Percentiles rank a stretch among this genome's conserved stretches.
These are phyloP conservation scores for Paxillus rubicundulus DNA, from an alignment of 768 basidiomycete genomes.

Conservation along the genomic window DNA sequence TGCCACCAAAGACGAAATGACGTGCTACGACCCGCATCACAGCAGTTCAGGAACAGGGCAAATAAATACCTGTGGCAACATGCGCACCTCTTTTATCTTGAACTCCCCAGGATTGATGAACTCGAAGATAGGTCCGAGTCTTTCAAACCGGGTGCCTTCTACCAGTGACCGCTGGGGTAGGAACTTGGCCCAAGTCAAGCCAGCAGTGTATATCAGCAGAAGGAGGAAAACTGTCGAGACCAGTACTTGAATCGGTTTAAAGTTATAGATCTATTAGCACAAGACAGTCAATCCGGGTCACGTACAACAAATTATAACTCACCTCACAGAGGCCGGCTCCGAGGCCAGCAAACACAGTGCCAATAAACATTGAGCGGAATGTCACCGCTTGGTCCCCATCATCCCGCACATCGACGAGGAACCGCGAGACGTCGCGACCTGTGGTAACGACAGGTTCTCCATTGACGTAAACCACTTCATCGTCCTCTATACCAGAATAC, in stretches of 20 bases:
- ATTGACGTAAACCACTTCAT: background rate
- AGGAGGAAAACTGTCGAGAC: constrained; percentile 59
- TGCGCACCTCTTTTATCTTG: constrained; percentile 52
- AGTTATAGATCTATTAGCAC: constrained; percentile 48
- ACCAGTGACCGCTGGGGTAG: constrained; percentile 43
- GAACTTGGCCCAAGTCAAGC: constrained; percentile 48
- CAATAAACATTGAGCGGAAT: constrained; percentile 54
- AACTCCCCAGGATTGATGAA: constrained; percentile 61
- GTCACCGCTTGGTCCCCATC: constrained; percentile 56
- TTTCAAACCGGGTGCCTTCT: constrained; percentile 42
- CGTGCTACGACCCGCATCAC: constrained; percentile 41
- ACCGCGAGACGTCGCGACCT: constrained; percentile 52
- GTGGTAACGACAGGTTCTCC: constrained; percentile 5
- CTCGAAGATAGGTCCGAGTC: constrained; percentile 39
- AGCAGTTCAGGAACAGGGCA: background rate
- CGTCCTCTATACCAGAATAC: background rate
- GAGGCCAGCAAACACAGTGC: constrained; percentile 54
- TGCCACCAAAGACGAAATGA: constrained; percentile 53
- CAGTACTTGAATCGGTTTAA: constrained; percentile 52
- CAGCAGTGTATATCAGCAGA: constrained; percentile 51
- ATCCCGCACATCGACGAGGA: constrained; percentile 55
- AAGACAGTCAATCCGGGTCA: background rate
- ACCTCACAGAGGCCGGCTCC: constrained; percentile 60
- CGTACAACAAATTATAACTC: background rate
- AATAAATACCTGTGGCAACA: background rate